Conservation (phyloP, 2,329 filamentous ascomycete species). For the Stenocarpella maydis region DNA sequence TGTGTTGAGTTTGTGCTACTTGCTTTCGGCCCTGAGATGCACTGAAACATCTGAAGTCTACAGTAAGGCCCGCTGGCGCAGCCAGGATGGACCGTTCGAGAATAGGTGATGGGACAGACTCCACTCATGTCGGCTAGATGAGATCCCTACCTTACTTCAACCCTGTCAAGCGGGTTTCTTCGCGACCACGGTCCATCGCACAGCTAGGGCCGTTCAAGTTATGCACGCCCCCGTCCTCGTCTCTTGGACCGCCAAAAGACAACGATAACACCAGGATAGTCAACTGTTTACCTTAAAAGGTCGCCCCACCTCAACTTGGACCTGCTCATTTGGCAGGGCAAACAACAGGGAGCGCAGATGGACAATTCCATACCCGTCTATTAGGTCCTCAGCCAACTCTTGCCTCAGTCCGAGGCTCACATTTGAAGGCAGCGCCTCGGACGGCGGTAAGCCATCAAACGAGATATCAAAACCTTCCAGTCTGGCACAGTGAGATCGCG, state of each 20-base stretch:
- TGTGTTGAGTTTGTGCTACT: no score
- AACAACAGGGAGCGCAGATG: slow-evolving; percentile 38
- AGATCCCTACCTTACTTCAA: no score
- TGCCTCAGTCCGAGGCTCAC: slow-evolving; percentile 35
- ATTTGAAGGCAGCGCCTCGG: slow-evolving; percentile 35
- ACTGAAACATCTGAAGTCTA: no score
- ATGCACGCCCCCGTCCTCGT: slow-evolving; percentile 32
- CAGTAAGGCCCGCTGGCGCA: no score
- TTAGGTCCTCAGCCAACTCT: slow-evolving; percentile 36
- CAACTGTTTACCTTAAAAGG: neutral
- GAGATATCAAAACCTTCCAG: slow-evolving; percentile 41
- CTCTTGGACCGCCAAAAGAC: slow-evolving; percentile 25
- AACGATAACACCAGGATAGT: neutral
- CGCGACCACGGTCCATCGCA: slow-evolving; percentile 28
- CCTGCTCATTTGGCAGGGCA: slow-evolving; percentile 36
- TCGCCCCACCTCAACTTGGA: slow-evolving; percentile 14
- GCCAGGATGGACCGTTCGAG: no score
- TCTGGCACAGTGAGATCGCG: slow-evolving; percentile 24
- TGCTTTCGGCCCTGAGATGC: no score
- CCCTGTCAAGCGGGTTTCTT: slow-evolving; percentile 13
- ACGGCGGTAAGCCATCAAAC: slow-evolving; percentile 36
- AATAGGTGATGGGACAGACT: no score
- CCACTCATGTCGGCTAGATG: no score
- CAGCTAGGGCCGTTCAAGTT: no score
- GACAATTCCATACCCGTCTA: slow-evolving; percentile 37